Conservation (phyloP, 768 basidiomycete genomes). For the Russula dissimulans region DNA sequence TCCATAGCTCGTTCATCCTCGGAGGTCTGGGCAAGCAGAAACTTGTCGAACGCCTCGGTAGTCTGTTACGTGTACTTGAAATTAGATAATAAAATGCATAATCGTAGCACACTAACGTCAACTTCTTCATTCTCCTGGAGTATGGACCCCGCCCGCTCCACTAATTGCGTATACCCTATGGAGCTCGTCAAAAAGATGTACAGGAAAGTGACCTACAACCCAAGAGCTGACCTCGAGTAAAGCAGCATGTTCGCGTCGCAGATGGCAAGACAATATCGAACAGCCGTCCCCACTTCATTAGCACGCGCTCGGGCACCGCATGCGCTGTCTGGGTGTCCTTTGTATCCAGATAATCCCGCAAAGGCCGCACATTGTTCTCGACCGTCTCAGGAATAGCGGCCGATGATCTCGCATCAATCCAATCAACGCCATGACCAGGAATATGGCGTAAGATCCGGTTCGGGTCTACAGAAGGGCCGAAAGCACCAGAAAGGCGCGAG, state of each 20-base stretch:
- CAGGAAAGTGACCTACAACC: neutral
- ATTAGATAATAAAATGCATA: neutral
- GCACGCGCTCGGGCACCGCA: conserved; percentile 49
- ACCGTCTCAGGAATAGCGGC: conserved; percentile 6
- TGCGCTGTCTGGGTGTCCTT: conserved; percentile 16
- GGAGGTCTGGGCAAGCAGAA: conserved; percentile 36
- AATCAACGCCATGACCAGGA: conserved; percentile 37
- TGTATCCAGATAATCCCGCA: conserved; percentile 38
- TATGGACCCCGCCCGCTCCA: conserved; percentile 71
- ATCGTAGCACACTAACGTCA: conserved; percentile 38
- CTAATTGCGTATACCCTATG: conserved; percentile 67
- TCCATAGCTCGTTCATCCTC: conserved; percentile 38
- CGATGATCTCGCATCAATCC: conserved; percentile 33
- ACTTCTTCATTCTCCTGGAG: conserved; percentile 60
- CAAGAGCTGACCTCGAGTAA: conserved; percentile 55
- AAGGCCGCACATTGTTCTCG: conserved; percentile 4
- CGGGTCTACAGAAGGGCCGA: conserved; percentile 27
- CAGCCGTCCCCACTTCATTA: conserved; percentile 66
- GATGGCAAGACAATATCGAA: conserved; percentile 74
- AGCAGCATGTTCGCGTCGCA: conserved; percentile 59
- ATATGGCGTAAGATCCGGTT: conserved; percentile 40
- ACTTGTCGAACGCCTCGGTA: conserved; percentile 45
- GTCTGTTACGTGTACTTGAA: conserved; percentile 36
- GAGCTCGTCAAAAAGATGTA: neutral
- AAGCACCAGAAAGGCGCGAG: conserved; percentile 33